Evolutionary conservation across 2,329 filamentous ascomycete genomes (phyloP).

Genomic region (Pyrenophora seminiperda): DNA sequence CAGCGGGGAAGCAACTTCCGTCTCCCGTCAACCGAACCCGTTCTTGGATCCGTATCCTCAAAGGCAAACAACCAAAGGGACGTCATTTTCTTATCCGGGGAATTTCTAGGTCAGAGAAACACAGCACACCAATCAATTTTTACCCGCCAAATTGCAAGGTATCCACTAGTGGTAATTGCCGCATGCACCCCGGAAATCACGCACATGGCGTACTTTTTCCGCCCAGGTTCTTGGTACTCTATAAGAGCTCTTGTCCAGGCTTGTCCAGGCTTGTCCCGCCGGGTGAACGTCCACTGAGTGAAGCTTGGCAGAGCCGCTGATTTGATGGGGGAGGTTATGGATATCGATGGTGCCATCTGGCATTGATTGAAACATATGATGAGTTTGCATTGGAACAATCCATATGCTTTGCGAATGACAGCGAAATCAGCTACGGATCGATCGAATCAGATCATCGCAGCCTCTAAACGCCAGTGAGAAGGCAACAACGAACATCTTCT

Average conservation of each 20-base stretch:
- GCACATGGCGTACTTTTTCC: slow-evolving; percentile 4
- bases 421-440: no score
- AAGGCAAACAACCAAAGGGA: slow-evolving; percentile 7
- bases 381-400: no score
- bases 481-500: no score
- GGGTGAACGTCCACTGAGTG: slow-evolving; percentile 23
- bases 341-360: not conserved
- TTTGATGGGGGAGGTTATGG: slow-evolving; percentile 5
- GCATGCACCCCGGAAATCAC: slow-evolving; percentile 24
- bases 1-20: slow-evolving; percentile 3
- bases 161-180: slow-evolving; percentile 4
- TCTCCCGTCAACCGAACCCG: slow-evolving; percentile 3
- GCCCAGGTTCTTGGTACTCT: slow-evolving; percentile 27
- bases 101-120: slow-evolving; percentile 11
- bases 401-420: no score
- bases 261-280: slow-evolving; percentile 35
- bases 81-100: slow-evolving; percentile 10
- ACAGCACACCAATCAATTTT: slow-evolving; percentile 16
- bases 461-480: no score
- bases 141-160: slow-evolving; percentile 17
- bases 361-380: slow-evolving; percentile 4
- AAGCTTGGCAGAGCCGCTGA: slow-evolving; percentile 22
- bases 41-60: not conserved
- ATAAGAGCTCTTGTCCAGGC: slow-evolving; percentile 30
- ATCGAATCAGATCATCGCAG: no score